Evolutionary conservation across 2,329 filamentous ascomycete species (phyloP).

Genomic region (Davidsoniella australis): DNA sequence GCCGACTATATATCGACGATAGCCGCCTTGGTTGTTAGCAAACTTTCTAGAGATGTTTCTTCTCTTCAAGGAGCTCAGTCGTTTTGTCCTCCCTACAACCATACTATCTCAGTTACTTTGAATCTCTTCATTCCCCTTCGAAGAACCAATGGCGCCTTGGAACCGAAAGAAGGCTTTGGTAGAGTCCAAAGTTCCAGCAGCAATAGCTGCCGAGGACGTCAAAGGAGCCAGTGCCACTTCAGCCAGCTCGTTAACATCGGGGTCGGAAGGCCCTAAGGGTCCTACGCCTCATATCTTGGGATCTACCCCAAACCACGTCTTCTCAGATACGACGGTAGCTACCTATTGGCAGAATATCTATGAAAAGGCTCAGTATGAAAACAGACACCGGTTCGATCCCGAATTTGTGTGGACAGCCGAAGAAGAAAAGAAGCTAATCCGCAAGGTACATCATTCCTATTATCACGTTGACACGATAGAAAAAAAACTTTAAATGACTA

Average conservation of each 20-base stretch:
- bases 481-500: not conserved
- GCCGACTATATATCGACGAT: no score
- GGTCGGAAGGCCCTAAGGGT: constrained; percentile 11
- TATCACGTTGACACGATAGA: not conserved
- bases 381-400: constrained; percentile 39
- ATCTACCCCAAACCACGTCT: constrained; percentile 25
- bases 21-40: no score
- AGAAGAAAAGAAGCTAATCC: constrained; percentile 29
- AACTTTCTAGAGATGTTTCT: no score
- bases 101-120: no score
- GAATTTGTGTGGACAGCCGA: constrained; percentile 26
- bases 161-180: not conserved
- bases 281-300: constrained; percentile 11
- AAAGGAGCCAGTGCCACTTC: constrained; percentile 1
- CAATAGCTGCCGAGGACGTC: not conserved
- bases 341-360: constrained; percentile 37
- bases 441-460: constrained; percentile 15
- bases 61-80: no score
- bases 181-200: not conserved
- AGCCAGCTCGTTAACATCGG: constrained; percentile 1
- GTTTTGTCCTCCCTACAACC: no score
- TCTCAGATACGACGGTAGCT: constrained; percentile 32
- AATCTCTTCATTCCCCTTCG: no score
- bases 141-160: not conserved
- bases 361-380: constrained; percentile 40